phyloP scores from a whole-genome alignment of 1,284 basidiomycete genomes.

The Cutaneotrichosporon sp. region DNA sequence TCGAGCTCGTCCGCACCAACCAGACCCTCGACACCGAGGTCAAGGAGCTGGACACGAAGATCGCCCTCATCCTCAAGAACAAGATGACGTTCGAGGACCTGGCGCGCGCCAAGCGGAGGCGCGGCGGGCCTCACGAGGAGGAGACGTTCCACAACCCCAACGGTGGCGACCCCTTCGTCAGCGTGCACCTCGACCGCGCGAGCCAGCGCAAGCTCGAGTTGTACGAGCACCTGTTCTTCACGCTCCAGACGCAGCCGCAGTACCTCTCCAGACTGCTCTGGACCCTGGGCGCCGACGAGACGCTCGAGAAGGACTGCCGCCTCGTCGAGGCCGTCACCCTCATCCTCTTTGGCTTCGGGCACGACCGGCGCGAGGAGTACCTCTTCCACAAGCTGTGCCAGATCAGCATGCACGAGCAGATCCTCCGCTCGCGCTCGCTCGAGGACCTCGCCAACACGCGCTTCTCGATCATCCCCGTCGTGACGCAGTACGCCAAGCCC shows the following conservation, averaged over 20 bases:
- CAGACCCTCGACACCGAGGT: conserved; percentile 91
- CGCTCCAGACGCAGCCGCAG: conserved; percentile 85
- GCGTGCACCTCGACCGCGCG: conserved; percentile 78
- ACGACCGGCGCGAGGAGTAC: conserved; percentile 88
- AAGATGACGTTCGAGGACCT: conserved; percentile 72
- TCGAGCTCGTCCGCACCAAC: conserved; percentile 89
- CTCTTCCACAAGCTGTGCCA: conserved; percentile 90
- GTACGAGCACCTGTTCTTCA: conserved; percentile 96
- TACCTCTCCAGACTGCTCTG: conserved; percentile 73
- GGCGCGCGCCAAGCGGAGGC: conserved; percentile 45
- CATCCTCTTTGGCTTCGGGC: conserved; percentile 89
- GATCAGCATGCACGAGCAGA: conserved; percentile 76
- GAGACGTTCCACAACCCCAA: conserved; percentile 35
- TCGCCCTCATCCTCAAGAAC: conserved; percentile 94
- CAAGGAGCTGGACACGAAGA: conserved; percentile 91
- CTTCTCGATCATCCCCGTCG: conserved; percentile 83
- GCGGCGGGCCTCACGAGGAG: conserved; percentile 21
- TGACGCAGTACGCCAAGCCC: conserved; percentile 85
- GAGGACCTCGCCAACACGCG: conserved; percentile 63
- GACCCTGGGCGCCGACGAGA: conserved; percentile 59
- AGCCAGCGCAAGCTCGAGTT: conserved; percentile 91
- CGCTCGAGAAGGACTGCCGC: conserved; percentile 63
- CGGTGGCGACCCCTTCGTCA: conserved; percentile 68
- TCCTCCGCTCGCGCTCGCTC: conserved; percentile 63
- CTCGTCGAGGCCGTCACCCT: conserved; percentile 84